Percentiles rank a stretch among this genome's conserved stretches.
Conservation (phyloP, 2,329 filamentous ascomycete genomes). For the Apiospora kogelbergensis region DNA sequence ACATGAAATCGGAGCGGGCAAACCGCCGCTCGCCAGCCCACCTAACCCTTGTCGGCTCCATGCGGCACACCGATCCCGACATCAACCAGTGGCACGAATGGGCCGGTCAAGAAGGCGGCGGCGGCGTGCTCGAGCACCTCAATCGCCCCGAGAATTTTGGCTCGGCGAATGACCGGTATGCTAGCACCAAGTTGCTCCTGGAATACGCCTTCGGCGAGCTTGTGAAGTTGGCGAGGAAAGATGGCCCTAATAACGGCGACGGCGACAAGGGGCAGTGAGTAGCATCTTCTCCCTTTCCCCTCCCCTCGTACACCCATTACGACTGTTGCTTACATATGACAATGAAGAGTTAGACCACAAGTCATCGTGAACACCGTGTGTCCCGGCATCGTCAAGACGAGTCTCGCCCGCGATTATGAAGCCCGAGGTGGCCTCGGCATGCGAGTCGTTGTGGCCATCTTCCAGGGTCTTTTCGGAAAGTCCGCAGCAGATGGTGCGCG, state of each 20-base stretch:
- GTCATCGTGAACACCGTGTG: conserved; percentile 30
- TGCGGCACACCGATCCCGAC: conserved; percentile 15
- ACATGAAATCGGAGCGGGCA: conserved; percentile 33
- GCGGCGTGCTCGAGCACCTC: conserved; percentile 25
- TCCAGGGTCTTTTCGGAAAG: conserved; percentile 21
- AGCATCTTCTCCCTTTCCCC: conserved; percentile 3
- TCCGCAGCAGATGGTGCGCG: conserved; percentile 26
- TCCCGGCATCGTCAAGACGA: conserved; percentile 25
- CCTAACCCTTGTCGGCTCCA: conserved; percentile 25
- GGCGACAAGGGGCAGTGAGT: conserved; percentile 22
- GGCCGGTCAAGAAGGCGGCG: conserved; percentile 14
- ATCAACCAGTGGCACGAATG: conserved; percentile 21
- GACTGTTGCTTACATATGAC: neutral
- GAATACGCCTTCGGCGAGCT: conserved; percentile 25
- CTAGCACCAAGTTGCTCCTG: conserved; percentile 25
- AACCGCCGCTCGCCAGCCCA: conserved; percentile 24
- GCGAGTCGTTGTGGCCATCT: conserved; percentile 14
- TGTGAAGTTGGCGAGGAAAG: conserved; percentile 17
- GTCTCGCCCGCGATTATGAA: conserved; percentile 17
- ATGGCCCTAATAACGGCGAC: too few species aligned
- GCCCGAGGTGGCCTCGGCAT: conserved; percentile 12
- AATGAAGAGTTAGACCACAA: conserved; percentile 13
- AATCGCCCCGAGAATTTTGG: conserved; percentile 27
- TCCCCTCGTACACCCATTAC: neutral
- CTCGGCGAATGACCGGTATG: conserved; percentile 23